phyloP scores from a whole-genome alignment of 164 flowering plant species.

The Buxus sempervirens region DNA sequence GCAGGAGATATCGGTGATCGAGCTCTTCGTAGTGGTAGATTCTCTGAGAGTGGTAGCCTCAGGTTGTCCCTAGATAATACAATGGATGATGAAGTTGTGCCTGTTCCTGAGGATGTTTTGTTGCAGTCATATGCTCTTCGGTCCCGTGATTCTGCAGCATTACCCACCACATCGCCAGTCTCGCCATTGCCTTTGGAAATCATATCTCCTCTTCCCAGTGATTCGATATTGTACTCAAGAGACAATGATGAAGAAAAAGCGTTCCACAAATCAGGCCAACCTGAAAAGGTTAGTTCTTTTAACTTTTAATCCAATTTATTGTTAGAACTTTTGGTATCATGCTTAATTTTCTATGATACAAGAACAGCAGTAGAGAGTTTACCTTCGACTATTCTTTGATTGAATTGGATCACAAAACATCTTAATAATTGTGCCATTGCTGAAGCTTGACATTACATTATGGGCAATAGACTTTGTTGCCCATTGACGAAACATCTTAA shows the following conservation, averaged over 20 bases:
- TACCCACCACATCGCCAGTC: constrained; percentile 3
- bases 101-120: constrained; percentile 25
- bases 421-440: not conserved
- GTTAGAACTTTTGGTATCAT: not conserved
- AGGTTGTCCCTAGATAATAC: constrained; percentile 29
- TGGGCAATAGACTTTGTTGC: too few relatives aligned
- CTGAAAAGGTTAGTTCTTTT: constrained; percentile 7
- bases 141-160: constrained; percentile 9
- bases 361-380: not conserved
- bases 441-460: not conserved
- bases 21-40: constrained; percentile 42
- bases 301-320: not conserved
- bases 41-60: constrained; percentile 33
- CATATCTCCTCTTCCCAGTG: constrained; percentile 27
- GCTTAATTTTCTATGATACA: not conserved
- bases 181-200: constrained; percentile 21
- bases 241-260: constrained; percentile 15
- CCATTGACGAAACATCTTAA: too few relatives aligned
- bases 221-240: constrained; percentile 14
- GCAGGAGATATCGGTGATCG: constrained; percentile 85
- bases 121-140: constrained; percentile 19
- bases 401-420: not conserved
- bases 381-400: not conserved
- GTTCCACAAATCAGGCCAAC: constrained; percentile 5
- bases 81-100: constrained; percentile 25